Evolutionary conservation across 2,329 filamentous ascomycete species (phyloP), one percentile per base, ranked within the genome.

Genomic region (Venturia pyrina): DNA sequence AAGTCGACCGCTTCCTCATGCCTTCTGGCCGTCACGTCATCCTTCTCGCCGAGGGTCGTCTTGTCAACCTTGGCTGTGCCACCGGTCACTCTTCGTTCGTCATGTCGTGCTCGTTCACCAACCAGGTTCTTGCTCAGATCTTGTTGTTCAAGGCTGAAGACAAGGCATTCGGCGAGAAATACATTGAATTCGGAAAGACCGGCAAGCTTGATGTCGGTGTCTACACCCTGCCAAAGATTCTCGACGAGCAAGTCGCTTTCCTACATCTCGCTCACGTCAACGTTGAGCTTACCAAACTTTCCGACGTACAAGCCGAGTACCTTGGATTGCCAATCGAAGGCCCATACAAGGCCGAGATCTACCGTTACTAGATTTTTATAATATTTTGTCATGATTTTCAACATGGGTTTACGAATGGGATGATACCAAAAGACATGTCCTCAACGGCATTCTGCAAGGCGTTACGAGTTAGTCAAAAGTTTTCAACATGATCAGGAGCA

Each of bases 41-140:
- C 82, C 92, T 99, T 75, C 88, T 99, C 70, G 95, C 95, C 70
- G 95, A 98, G 85, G 95, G 95, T 73, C 93, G 95, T 85, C 90
- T 99, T 71, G 95, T 99, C 83, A 99, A 99, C 89, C 86, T 99
- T 74, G 95, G 95, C 81, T 99, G 95, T 82, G 95, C 95, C 78
- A 99, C 95, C 70, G 95, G 95, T 73, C 95, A 99, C 89, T 96
- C 93, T 72, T 98, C 93, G 64, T 99, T 99, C 81, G 95, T 99
- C 85, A 98, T 99, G 95, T 97, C 93, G 74, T 99, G 95, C 89
- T 98, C 93, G 70, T 99, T 99, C 89, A 96, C 93, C 87, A 99
- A 99, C 89, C 95, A 99, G 87, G 95, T 98, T 75, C 91, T 99
- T 79, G 95, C 95, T 72, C 95, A 99, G 85, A 98, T 99, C 83